Evolutionary conservation across 768 basidiomycete genomes (phyloP).

Genomic region (Mrakia hoshinonis): DNA sequence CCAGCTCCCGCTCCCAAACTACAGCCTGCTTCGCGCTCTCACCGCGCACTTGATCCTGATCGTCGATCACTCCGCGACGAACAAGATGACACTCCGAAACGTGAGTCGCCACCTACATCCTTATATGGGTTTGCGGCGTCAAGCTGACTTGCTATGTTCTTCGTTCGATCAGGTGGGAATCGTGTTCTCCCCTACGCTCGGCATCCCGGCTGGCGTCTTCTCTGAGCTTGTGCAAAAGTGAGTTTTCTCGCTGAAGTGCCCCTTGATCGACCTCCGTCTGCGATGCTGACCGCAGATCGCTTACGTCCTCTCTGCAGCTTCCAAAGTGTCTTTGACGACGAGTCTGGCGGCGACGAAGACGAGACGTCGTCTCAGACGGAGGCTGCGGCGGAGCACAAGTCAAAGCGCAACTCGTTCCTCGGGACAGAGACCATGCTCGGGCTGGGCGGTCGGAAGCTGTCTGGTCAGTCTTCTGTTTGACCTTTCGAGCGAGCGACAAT

Average conservation of each 20-base stretch:
- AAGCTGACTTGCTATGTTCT: background rate
- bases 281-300: background rate
- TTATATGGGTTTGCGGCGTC: too few relatives aligned
- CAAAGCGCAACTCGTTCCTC: conserved; percentile 45
- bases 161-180: conserved; percentile 55
- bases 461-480: conserved; percentile 47
- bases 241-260: conserved; percentile 39
- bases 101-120: conserved; percentile 38
- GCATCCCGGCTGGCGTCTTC: conserved; percentile 95
- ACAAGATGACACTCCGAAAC: conserved; percentile 99
- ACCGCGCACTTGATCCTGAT: conserved; percentile 91
- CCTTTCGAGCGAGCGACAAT: background rate
- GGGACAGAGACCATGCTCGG: conserved; percentile 78
- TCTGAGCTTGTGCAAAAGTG: conserved; percentile 90
- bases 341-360: conserved; percentile 3
- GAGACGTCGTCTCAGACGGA: background rate
- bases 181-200: conserved; percentile 93
- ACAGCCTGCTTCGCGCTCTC: conserved; percentile 83
- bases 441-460: conserved; percentile 58
- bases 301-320: conserved; percentile 3
- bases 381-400: conserved; percentile 23
- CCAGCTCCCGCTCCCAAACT: conserved; percentile 80
- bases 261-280: too few relatives aligned
- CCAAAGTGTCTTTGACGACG: conserved; percentile 17
- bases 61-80: conserved; percentile 75